phyloP scores from a whole-genome alignment of 1,284 basidiomycete genomes.

The Bondarzewia mesenterica region DNA sequence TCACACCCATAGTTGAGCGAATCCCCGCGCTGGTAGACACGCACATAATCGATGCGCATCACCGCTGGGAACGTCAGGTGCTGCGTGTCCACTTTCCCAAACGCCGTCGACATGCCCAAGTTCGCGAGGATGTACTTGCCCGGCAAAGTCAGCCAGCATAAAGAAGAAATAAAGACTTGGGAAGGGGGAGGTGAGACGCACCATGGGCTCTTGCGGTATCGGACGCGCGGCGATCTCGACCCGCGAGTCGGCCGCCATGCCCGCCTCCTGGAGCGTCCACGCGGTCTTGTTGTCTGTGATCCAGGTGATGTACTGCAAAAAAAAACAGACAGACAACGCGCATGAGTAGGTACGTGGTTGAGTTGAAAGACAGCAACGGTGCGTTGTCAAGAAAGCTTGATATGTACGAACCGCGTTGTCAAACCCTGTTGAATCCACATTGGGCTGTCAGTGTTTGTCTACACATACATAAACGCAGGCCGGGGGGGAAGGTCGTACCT shows the following conservation, averaged over 20 bases:
- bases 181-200: constrained; percentile 19
- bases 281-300: constrained; percentile 52
- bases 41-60: constrained; percentile 78
- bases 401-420: constrained; percentile 26
- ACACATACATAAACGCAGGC: background rate
- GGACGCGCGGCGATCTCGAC: constrained; percentile 69
- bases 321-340: background rate
- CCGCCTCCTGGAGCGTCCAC: constrained; percentile 71
- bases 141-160: background rate
- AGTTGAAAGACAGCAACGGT: background rate
- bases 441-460: background rate
- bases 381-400: constrained; percentile 1
- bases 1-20: constrained; percentile 77
- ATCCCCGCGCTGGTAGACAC: constrained; percentile 69
- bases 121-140: constrained; percentile 72
- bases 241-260: constrained; percentile 56
- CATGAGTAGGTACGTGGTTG: background rate
- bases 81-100: constrained; percentile 60
- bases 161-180: constrained; percentile 1
- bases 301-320: constrained; percentile 75
- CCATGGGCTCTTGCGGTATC: constrained; percentile 82
- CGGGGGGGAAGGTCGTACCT: constrained; percentile 11
- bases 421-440: constrained; percentile 15
- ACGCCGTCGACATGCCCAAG: constrained; percentile 76
- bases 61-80: constrained; percentile 61